Evolutionary conservation across 192 early-diverging fungal species (phyloP), one percentile per base, ranked within the genome.

Genomic region (Phlyctochytrium planicorne): DNA sequence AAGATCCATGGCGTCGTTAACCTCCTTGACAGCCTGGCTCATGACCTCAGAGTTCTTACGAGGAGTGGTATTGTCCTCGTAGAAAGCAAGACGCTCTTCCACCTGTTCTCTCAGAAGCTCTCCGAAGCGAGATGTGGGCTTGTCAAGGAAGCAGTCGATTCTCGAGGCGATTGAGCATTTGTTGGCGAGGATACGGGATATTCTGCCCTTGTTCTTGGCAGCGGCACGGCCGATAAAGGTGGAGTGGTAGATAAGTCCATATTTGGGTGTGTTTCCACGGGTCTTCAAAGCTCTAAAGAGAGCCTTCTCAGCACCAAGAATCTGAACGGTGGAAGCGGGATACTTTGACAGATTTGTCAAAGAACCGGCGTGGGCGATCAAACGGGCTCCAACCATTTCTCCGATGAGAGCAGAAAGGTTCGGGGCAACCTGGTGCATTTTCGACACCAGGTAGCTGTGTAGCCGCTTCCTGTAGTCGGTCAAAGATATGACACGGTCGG

Each of bases 221-320:
- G 89, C 94, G n/a, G 97, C 97, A 36, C 91, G 89, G 63, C 94
- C 94, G 75, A 99, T 97, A 74, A 98, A 98, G 17, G 94, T 90
- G 29, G 94, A 94, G 87, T 99, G 93, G 85, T 94, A 99, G 76
- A 99, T 95, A 34, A 99, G 85, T 78, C 97, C 97, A 72, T 99
- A 99, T 78, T 99, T 99, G 76, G 95, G 97, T 1, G 97, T 99
- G 82, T 99, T 97, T 55, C 94, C 94, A 57, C 87, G 85, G 56
- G 95, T 98, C 86, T 99, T 99, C 68, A 99, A 84, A 31, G 97
- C 97, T 10, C 91, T 47, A 91, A 99, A 99, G 30, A 99, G 89
- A n/a, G 98, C 98, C 90, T 99, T 99, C 82, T 99, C 98, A 34
- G 98, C 98, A 78, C 98, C 98, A 23, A 99, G 88, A 65, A 99